phyloP scores from a whole-genome alignment of 2,329 filamentous ascomycete species.

The Xylaria sp. region DNA sequence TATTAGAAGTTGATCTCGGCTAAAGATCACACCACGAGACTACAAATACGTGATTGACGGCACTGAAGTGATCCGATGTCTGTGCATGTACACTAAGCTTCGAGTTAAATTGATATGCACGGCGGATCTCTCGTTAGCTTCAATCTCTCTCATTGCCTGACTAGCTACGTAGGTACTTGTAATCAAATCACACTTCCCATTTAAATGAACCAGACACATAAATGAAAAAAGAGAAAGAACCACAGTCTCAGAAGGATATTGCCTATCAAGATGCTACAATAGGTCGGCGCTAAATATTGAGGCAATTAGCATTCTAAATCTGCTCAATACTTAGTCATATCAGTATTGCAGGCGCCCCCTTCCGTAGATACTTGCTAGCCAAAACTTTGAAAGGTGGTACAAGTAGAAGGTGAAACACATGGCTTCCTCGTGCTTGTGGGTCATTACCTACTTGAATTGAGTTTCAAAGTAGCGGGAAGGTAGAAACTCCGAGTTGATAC shows the following conservation, averaged over 20 bases:
- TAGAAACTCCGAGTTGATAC: neutral
- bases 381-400: conserved; percentile 12
- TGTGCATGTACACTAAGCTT: no score
- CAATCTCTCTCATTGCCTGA: neutral
- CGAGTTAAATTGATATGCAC: neutral
- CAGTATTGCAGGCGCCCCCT: neutral
- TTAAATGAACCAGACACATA: neutral
- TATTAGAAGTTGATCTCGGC: neutral
- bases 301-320: neutral
- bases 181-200: neutral
- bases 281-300: neutral
- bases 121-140: neutral
- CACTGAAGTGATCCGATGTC: neutral
- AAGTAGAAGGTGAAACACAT: conserved; percentile 22
- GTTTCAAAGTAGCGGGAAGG: conserved; percentile 21
- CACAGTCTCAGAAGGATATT: neutral
- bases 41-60: neutral
- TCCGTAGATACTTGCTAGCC: neutral
- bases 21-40: neutral
- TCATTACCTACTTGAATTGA: neutral
- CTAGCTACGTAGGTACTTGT: neutral
- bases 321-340: neutral
- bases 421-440: conserved; percentile 27
- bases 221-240: neutral
- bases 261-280: neutral